Evolutionary conservation across 208 protist species (phyloP).

Genomic region (Herpetomonas tarakana): DNA sequence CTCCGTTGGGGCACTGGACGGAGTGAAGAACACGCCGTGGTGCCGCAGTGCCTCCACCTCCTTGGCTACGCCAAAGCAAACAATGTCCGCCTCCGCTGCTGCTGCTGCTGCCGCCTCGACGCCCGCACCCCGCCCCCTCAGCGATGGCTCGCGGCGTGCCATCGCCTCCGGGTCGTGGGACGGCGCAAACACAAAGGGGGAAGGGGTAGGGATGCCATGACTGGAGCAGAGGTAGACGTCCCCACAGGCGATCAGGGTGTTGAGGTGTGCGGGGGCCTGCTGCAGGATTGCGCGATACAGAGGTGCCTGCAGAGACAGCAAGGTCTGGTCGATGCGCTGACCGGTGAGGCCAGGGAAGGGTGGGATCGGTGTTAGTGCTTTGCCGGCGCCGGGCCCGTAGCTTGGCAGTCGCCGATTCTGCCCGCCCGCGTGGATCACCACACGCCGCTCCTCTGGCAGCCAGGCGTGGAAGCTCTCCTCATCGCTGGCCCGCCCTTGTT

Average conservation of each 20-base stretch:
- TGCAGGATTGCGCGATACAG: constrained; percentile 19
- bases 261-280: constrained; percentile 20
- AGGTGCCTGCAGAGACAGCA: constrained; percentile 34
- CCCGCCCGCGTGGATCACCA: constrained; percentile 49
- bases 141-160: no score
- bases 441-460: constrained; percentile 19
- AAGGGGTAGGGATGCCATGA: not conserved
- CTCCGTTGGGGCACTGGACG: constrained; percentile 7
- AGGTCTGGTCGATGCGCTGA: constrained; percentile 26
- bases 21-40: constrained; percentile 48
- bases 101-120: constrained; percentile 8
- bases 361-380: constrained; percentile 43
- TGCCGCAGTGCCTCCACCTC: constrained; percentile 14
- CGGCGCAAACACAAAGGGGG: not conserved
- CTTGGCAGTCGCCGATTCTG: constrained; percentile 47
- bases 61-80: constrained; percentile 38
- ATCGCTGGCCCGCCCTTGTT: not conserved
- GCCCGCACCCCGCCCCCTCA: constrained; percentile 3
- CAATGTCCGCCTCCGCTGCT: constrained; percentile 31
- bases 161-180: no score
- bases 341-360: constrained; percentile 26
- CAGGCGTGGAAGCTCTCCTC: constrained; percentile 21
- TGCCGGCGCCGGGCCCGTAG: constrained; percentile 34
- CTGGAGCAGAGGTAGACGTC: constrained; percentile 29
- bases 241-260: constrained; percentile 37